Percentiles rank a stretch among this genome's conserved stretches.
phyloP scores from a whole-genome alignment of 1,284 basidiomycete species.

The Apiotrichum sp. region DNA sequence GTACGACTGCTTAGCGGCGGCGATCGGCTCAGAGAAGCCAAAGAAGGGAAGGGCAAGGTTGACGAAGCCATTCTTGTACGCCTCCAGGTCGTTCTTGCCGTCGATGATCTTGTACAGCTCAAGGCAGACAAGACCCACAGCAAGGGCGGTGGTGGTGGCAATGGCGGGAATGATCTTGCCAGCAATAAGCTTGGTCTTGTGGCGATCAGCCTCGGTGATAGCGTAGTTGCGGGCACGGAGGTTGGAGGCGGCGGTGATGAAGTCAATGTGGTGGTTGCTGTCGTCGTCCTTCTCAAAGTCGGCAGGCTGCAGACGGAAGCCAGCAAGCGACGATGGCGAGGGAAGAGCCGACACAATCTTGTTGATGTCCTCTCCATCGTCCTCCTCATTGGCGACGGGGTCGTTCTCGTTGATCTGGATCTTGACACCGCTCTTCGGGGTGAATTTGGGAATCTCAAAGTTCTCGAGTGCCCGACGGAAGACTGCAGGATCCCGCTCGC shows the following conservation, averaged over 20 bases:
- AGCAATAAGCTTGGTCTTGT: conserved; percentile 96
- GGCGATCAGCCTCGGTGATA: conserved; percentile 80
- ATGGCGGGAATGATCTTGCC: conserved; percentile 99
- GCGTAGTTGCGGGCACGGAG: conserved; percentile 93
- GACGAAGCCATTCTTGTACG: conserved; percentile 98
- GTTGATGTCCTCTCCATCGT: conserved; percentile 53
- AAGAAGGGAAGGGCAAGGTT: conserved; percentile 98
- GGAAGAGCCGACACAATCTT: conserved; percentile 65
- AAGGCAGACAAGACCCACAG: conserved; percentile 90
- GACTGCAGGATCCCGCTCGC: conserved; percentile 68
- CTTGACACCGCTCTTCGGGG: conserved; percentile 84
- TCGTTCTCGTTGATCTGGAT: conserved; percentile 95
- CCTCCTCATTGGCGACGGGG: conserved; percentile 58
- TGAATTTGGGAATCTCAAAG: conserved; percentile 89
- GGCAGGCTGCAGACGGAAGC: conserved; percentile 88
- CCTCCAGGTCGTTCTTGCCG: conserved; percentile 83
- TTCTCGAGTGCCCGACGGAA: conserved; percentile 81
- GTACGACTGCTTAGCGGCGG: conserved; percentile 82
- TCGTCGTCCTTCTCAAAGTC: conserved; percentile 99
- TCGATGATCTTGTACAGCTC: conserved; percentile 99
- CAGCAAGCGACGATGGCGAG: conserved; percentile 81
- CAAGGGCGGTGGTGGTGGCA: conserved; percentile 93
- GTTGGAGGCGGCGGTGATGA: conserved; percentile 97
- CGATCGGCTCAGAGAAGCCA: conserved; percentile 97
- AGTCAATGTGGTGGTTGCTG: conserved; percentile 96